Evolutionary conservation across 257 asterid species (phyloP).

Genomic region (Penstemon barbatus): DNA sequence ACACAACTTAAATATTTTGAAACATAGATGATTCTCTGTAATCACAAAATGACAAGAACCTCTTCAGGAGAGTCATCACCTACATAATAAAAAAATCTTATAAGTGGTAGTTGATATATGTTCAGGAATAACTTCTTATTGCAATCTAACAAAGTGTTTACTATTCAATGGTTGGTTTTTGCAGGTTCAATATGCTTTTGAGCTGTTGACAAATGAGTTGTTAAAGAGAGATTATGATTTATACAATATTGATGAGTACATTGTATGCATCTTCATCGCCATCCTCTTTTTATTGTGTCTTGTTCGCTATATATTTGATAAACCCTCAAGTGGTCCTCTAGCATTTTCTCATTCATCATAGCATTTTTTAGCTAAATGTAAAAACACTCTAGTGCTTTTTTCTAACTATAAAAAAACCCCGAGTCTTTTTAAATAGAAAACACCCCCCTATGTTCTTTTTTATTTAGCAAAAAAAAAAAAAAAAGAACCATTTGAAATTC

Average conservation of each 20-base stretch:
- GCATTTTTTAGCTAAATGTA: background rate
- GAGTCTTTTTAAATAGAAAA: too few species aligned
- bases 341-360: slow-evolving; percentile 22
- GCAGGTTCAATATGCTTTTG: slow-evolving; percentile 92
- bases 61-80: slow-evolving; percentile 16
- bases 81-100: background rate
- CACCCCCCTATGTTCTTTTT: too few species aligned
- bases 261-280: slow-evolving; percentile 46
- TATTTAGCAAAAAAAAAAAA: too few species aligned
- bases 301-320: slow-evolving; percentile 5
- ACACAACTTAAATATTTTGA: background rate
- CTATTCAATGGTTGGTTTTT: slow-evolving; percentile 30
- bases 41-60: background rate
- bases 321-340: background rate
- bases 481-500: too few species aligned
- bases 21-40: background rate
- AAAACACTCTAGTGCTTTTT: too few species aligned
- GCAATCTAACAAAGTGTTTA: slow-evolving; percentile 12
- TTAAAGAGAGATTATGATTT: slow-evolving; percentile 94
- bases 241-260: slow-evolving; percentile 71
- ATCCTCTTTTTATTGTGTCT: slow-evolving; percentile 19
- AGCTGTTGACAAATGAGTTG: slow-evolving; percentile 74
- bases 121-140: slow-evolving; percentile 22
- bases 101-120: background rate
- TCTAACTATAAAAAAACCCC: too few species aligned